These are phyloP conservation scores for Anthoceros angustus DNA, from an alignment of 225 moss, liverwort and hornwort genomes.

Conservation along the genomic window DNA sequence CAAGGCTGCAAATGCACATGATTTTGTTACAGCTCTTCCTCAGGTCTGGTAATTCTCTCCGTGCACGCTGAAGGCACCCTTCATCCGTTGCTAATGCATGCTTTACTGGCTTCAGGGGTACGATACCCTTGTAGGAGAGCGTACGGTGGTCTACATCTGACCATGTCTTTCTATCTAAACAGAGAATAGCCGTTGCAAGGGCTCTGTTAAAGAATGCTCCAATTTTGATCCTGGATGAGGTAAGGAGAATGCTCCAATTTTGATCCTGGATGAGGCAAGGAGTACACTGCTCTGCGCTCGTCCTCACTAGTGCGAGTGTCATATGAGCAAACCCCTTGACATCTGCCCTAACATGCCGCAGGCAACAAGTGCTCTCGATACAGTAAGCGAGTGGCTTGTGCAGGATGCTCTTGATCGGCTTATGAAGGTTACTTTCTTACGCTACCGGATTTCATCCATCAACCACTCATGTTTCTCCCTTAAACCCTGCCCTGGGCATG, in stretches of 20 bases:
- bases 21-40: conserved; percentile 71
- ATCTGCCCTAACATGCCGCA: conserved; percentile 13
- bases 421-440: conserved; percentile 46
- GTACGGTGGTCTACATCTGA: conserved; percentile 10
- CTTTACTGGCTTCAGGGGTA: conserved; percentile 40
- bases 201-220: conserved; percentile 92
- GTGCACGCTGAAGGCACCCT: too few relatives aligned
- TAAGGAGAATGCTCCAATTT: conserved; percentile 89
- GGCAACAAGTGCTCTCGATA: conserved; percentile 94
- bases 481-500: not conserved
- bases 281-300: not conserved
- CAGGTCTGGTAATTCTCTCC: conserved; percentile 23
- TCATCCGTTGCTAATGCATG: too few relatives aligned
- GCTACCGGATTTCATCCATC: not conserved
- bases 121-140: conserved; percentile 80
- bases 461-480: not conserved
- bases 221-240: conserved; percentile 96
- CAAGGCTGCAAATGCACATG: conserved; percentile 96
- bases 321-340: not conserved
- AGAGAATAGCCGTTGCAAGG: conserved; percentile 96
- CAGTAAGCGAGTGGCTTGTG: conserved; percentile 89
- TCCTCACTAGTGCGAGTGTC: not conserved
- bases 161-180: conserved; percentile 9
- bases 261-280: conserved; percentile 90
- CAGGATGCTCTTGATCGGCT: conserved; percentile 76